Conservation (phyloP, 2,329 filamentous ascomycete genomes). For the Pseudopithomyces maydicus region DNA sequence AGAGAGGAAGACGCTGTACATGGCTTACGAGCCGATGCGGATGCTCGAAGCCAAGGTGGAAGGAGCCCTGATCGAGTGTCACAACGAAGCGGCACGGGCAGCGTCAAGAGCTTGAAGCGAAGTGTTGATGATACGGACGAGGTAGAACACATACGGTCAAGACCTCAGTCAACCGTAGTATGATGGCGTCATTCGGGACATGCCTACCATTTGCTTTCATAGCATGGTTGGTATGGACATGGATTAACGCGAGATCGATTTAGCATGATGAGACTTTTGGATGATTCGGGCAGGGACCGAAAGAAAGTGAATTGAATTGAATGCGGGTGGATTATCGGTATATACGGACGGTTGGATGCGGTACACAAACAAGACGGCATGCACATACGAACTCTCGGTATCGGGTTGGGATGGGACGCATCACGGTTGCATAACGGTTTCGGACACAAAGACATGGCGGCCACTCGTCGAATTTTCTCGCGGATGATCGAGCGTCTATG, state of each 20-base stretch:
- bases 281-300: conserved; percentile 35
- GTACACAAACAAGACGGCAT: conserved; percentile 2
- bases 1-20: conserved; percentile 32
- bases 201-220: conserved; percentile 1
- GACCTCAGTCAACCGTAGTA: conserved; percentile 25
- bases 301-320: conserved; percentile 25
- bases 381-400: conserved; percentile 1
- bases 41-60: conserved; percentile 34
- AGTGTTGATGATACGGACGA: conserved; percentile 30
- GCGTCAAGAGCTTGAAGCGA: conserved; percentile 41
- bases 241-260: conserved; percentile 5
- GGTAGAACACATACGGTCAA: conserved; percentile 21
- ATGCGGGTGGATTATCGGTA: conserved; percentile 3
- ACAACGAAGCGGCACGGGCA: conserved; percentile 40
- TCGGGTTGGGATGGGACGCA: conserved; percentile 4
- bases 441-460: conserved; percentile 22
- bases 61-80: conserved; percentile 41
- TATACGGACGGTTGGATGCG: neutral
- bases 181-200: conserved; percentile 18
- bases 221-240: conserved; percentile 12
- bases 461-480: conserved; percentile 19
- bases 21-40: conserved; percentile 25
- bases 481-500: conserved; percentile 33
- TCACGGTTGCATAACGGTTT: conserved; percentile 21
- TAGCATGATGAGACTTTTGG: conserved; percentile 18